phyloP scores from a whole-genome alignment of 331 rosid species.

The Saraca asoca region DNA sequence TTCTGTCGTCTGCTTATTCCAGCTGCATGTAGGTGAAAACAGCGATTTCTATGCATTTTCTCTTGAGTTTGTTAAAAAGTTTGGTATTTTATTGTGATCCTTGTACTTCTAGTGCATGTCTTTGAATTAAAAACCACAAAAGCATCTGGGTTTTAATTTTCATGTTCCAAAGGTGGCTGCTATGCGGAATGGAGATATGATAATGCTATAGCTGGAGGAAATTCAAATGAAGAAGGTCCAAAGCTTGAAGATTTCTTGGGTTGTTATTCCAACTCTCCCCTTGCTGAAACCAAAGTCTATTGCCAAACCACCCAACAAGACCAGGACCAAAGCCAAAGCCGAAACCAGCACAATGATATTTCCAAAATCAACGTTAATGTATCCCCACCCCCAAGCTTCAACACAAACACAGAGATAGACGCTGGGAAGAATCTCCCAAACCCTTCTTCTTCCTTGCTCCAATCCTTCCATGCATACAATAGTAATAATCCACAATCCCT shows the following conservation, averaged over 20 bases:
- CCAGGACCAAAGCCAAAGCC: constrained; percentile 36
- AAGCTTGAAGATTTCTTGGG: constrained; percentile 97
- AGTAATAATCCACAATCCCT: constrained; percentile 46
- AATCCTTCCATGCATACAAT: constrained; percentile 48
- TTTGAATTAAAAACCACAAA: neutral
- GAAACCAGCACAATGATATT: constrained; percentile 3
- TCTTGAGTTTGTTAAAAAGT: constrained; percentile 5
- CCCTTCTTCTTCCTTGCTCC: constrained; percentile 41
- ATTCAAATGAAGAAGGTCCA: constrained; percentile 62
- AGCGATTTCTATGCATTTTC: constrained; percentile 12
- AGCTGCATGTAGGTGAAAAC: constrained; percentile 39
- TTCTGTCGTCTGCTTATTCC: neutral
- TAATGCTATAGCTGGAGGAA: constrained; percentile 52
- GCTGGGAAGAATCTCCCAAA: constrained; percentile 42
- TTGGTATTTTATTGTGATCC: neutral
- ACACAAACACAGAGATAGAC: constrained; percentile 46
- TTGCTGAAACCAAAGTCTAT: constrained; percentile 55
- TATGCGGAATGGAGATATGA: constrained; percentile 72
- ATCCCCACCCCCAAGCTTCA: constrained; percentile 52
- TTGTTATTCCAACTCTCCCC: constrained; percentile 70
- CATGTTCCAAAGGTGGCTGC: constrained; percentile 24
- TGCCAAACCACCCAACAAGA: constrained; percentile 49
- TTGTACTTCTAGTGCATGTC: constrained; percentile 1
- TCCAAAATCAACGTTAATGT: constrained; percentile 64
- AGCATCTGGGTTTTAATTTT: constrained; percentile 10